Conservation (phyloP, 306 rosid species). For the Gastrolobium bilobum region DNA sequence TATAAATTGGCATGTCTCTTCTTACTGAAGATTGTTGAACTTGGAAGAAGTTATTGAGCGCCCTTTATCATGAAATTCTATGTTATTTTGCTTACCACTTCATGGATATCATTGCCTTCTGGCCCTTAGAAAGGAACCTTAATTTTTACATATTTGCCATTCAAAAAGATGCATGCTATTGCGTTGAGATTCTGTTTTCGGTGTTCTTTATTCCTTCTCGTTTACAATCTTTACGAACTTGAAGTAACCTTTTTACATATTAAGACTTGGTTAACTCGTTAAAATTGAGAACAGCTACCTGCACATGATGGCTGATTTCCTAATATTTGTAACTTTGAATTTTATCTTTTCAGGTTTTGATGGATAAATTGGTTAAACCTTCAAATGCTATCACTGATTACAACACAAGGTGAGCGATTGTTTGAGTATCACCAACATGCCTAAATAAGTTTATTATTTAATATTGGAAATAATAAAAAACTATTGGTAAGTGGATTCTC, state of each 20-base stretch:
- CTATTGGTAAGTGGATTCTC: background rate
- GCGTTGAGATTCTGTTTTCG: constrained; percentile 22
- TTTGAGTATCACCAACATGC: constrained; percentile 5
- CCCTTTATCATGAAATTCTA: background rate
- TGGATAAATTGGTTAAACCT: constrained; percentile 95
- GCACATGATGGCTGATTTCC: background rate
- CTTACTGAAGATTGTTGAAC: background rate
- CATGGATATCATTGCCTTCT: constrained; percentile 6
- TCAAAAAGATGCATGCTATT: background rate
- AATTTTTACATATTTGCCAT: background rate
- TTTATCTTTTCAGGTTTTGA: constrained; percentile 72
- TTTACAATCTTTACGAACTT: constrained; percentile 11
- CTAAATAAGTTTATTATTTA: background rate
- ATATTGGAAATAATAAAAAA: constrained; percentile 12
- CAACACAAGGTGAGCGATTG: constrained; percentile 80
- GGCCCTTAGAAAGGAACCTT: background rate
- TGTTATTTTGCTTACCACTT: constrained; percentile 1
- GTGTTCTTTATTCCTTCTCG: constrained; percentile 11
- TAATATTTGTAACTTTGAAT: constrained; percentile 17
- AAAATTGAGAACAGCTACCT: constrained; percentile 17
- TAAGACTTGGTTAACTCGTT: constrained; percentile 20
- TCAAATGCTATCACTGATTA: constrained; percentile 80
- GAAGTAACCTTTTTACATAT: background rate
- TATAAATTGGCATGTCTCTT: constrained; percentile 30
- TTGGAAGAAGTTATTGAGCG: background rate